A percentile compares a stretch with the other conserved stretches of the same genome.
Conservation (phyloP, 2,329 filamentous ascomycete species). For the Aspergillus bombycis region DNA sequence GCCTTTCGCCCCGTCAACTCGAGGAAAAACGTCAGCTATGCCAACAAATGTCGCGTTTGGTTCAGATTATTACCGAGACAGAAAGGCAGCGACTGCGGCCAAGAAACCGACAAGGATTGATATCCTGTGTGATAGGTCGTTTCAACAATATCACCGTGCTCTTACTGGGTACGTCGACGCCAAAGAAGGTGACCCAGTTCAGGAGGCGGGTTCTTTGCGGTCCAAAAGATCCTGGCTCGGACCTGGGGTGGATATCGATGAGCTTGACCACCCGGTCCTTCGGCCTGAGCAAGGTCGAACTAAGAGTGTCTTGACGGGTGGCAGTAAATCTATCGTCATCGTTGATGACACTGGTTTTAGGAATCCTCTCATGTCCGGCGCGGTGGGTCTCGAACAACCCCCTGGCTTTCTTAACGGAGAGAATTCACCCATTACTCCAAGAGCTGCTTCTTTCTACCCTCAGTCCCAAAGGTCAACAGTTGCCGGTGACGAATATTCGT, state of each 20-base stretch:
- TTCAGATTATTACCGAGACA: conserved; percentile 48
- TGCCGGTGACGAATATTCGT: conserved; percentile 30
- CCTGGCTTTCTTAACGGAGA: conserved; percentile 22
- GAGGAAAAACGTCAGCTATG: conserved; percentile 45
- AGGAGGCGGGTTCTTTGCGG: conserved; percentile 5
- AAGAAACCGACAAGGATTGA: conserved; percentile 71
- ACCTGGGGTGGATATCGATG: background rate
- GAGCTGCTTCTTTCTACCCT: conserved; percentile 20
- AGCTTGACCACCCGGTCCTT: background rate
- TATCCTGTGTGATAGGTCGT: conserved; percentile 74
- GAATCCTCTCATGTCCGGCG: conserved; percentile 45
- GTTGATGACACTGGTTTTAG: conserved; percentile 65
- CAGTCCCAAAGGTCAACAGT: conserved; percentile 27
- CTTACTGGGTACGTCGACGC: conserved; percentile 48
- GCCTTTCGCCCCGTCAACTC: conserved; percentile 35
- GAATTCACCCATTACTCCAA: conserved; percentile 16
- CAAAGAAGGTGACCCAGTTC: conserved; percentile 8
- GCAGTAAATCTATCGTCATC: conserved; percentile 90
- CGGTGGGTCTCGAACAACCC: conserved; percentile 25
- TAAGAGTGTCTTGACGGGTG: conserved; percentile 66
- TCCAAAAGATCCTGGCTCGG: conserved; percentile 11
- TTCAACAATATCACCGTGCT: conserved; percentile 77
- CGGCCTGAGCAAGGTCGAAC: conserved; percentile 34
- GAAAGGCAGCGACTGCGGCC: conserved; percentile 35
- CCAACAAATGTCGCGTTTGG: conserved; percentile 50